phyloP scores from a whole-genome alignment of 2,329 filamentous ascomycete genomes.

The Aspergillus viridinutans region DNA sequence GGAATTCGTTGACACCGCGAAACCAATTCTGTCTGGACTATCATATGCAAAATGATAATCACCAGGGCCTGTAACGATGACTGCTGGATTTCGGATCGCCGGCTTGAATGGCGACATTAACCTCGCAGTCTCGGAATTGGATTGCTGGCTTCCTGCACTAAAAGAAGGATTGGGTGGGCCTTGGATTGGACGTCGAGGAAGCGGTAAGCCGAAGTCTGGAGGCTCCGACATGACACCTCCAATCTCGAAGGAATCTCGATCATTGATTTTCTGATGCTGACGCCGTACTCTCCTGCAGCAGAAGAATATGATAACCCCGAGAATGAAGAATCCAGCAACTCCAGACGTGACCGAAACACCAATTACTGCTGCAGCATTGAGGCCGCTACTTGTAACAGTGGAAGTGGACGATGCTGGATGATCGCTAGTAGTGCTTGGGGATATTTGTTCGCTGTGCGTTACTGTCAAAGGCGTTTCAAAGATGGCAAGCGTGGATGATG shows the following conservation, averaged over 20 bases:
- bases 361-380: conserved; percentile 31
- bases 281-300: conserved; percentile 27
- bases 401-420: neutral
- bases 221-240: conserved; percentile 38
- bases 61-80: conserved; percentile 16
- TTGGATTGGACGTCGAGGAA: conserved; percentile 19
- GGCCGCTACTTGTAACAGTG: conserved; percentile 7
- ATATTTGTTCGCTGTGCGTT: conserved; percentile 4
- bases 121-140: conserved; percentile 17
- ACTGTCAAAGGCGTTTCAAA: conserved; percentile 15
- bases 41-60: conserved; percentile 3
- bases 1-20: conserved; percentile 26
- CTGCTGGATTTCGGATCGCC: conserved; percentile 14
- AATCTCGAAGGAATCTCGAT: conserved; percentile 34
- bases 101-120: conserved; percentile 16
- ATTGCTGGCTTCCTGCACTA: neutral
- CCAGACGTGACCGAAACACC: conserved; percentile 36
- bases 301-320: conserved; percentile 30
- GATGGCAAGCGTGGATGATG: conserved; percentile 8
- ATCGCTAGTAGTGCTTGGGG: conserved; percentile 6
- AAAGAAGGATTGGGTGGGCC: conserved; percentile 10
- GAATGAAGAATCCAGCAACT: conserved; percentile 31
- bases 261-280: conserved; percentile 15
- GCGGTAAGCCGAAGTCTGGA: conserved; percentile 25
- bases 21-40: conserved; percentile 23